phyloP scores from a whole-genome alignment of 148 eudicot species.

The Rhododendron mucronatum region DNA sequence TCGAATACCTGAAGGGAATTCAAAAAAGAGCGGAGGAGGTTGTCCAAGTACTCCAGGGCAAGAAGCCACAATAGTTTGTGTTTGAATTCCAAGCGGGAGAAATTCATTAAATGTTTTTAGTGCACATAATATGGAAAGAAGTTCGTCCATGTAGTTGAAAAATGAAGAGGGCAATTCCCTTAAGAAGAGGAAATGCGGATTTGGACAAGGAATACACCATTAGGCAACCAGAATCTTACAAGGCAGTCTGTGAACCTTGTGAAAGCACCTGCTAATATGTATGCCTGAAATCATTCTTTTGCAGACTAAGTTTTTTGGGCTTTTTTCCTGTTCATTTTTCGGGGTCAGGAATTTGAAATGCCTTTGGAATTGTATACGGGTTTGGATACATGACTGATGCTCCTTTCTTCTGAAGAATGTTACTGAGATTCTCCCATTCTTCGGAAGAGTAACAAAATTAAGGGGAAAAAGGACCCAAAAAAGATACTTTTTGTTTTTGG shows the following conservation, averaged over 20 bases:
- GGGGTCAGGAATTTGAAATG: neutral
- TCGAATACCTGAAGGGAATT: slow-evolving; percentile 81
- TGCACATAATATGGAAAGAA: neutral
- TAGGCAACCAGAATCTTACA: neutral
- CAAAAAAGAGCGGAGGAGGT: slow-evolving; percentile 75
- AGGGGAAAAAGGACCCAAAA: neutral
- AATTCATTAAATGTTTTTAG: neutral
- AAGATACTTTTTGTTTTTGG: too few species aligned
- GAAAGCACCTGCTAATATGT: neutral
- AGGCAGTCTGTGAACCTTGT: neutral
- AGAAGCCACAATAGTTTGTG: slow-evolving; percentile 31
- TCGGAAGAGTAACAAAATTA: neutral
- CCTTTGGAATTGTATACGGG: neutral
- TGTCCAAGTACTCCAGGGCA: slow-evolving; percentile 54
- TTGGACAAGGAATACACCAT: neutral
- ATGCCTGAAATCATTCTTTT: neutral
- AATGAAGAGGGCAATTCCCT: neutral
- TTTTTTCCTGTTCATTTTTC: neutral
- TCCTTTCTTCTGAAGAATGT: neutral
- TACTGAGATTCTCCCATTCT: neutral
- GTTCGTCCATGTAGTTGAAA: neutral
- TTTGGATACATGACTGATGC: neutral
- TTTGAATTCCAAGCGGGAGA: neutral
- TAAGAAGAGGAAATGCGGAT: neutral
- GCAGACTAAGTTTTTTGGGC: neutral